Conservation (phyloP, 768 basidiomycete species). For the Mycena vitilis region DNA sequence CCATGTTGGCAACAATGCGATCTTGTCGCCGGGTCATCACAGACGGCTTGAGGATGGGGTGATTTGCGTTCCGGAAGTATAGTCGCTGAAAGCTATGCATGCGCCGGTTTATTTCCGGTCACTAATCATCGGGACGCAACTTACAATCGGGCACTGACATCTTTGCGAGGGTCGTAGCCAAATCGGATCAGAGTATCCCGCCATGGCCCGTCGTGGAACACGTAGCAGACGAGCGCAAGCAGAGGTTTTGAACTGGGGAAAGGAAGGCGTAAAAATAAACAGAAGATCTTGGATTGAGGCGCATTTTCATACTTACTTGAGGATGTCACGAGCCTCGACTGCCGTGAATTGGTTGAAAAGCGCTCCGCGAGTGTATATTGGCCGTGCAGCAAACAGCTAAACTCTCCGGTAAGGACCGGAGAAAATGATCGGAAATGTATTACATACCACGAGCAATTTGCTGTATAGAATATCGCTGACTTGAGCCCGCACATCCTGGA, state of each 20-base stretch:
- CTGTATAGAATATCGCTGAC: slow-evolving; percentile 66
- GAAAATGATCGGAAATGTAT: neutral
- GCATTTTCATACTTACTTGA: slow-evolving; percentile 65
- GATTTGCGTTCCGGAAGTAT: slow-evolving; percentile 90
- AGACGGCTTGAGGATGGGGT: slow-evolving; percentile 81
- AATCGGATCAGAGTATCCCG: slow-evolving; percentile 88
- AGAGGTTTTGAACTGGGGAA: slow-evolving; percentile 78
- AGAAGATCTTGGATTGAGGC: neutral
- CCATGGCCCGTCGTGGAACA: slow-evolving; percentile 95
- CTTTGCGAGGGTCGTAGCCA: slow-evolving; percentile 89
- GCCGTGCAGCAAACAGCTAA: slow-evolving; percentile 79
- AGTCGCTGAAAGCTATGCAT: slow-evolving; percentile 87
- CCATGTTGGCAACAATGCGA: slow-evolving; percentile 54
- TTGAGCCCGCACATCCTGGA: slow-evolving; percentile 67
- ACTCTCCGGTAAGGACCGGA: slow-evolving; percentile 5
- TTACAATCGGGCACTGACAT: slow-evolving; percentile 80
- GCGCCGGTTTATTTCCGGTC: slow-evolving; percentile 3
- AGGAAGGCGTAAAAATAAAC: slow-evolving; percentile 1
- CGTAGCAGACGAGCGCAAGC: slow-evolving; percentile 85
- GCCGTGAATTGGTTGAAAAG: slow-evolving; percentile 84
- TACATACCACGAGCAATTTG: slow-evolving; percentile 63
- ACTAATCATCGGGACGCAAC: slow-evolving; percentile 42
- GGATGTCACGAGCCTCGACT: slow-evolving; percentile 75
- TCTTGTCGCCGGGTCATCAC: slow-evolving; percentile 78
- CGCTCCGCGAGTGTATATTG: slow-evolving; percentile 91